Evolutionary conservation across 352 stramenopile species (phyloP), one percentile per base, ranked within the genome.

Genomic region (Globisporangium cederbergense): DNA sequence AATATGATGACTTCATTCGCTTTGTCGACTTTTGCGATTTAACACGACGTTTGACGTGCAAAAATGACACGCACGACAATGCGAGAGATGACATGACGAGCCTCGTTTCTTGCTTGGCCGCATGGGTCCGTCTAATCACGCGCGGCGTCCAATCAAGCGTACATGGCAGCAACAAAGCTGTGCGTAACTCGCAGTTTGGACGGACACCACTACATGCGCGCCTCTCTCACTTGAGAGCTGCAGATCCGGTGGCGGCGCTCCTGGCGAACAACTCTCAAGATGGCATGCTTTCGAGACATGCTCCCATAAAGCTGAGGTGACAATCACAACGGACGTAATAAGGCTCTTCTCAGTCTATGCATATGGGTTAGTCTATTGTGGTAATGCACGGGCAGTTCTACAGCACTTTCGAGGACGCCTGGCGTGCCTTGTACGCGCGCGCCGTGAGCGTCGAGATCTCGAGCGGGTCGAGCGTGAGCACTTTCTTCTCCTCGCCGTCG

Each of bases 401-500:
- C n/a, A 64, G 58, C 58, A 64, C 58, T 25, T 64, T 64, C 18
- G 58, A 45, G 16, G 58, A 4, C 10, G 58, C 43, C 34, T 50
- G 47, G n/a, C 46, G 45, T 2, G 34, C 40, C 22, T 60, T 53
- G 52, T 61, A 67, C 42, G 54, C 54, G 9, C 59, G 59, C 49
- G 61, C 51, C 2, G 38, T 67, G 51, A 61, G 52, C 47, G 63
- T 65, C 40, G 67, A 73, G 47, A 73, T 51, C 25, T 58, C 32
- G 51, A 73, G 56, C 36, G 67, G 67, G 13, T 64, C 56, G 16
- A 73, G 58, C 49, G 65, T 60, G 22, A 71, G 50, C 34, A 73
- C 38, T 55, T 70, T 64, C 52, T 67, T 64, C 53, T 69, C 67
- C 34, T 70, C 67, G 14, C 59, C 36, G 45, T 73, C 67, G 25